Evolutionary conservation across 192 early-diverging fungal species (phyloP).

Genomic region (Bifiguratus adelaidae): DNA sequence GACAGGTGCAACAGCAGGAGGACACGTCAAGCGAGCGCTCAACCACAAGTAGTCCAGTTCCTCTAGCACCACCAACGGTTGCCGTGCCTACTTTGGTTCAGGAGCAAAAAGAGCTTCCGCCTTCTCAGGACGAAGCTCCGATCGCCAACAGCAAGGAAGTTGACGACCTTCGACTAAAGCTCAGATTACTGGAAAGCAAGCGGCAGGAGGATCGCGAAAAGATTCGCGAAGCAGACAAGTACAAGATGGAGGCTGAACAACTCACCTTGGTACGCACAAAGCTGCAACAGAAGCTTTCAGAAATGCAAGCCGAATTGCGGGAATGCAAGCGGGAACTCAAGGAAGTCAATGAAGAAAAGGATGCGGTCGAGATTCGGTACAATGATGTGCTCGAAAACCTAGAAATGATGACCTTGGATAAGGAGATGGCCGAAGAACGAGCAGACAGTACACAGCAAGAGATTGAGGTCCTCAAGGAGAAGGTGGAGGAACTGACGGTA

Average conservation of each 20-base stretch:
- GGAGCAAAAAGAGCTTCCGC: too few species aligned
- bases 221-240: constrained; percentile 58
- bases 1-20: too few species aligned
- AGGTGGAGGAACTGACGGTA: constrained; percentile 64
- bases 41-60: too few species aligned
- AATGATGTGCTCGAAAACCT: constrained; percentile 64
- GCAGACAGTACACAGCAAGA: constrained; percentile 70
- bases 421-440: constrained; percentile 85
- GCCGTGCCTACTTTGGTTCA: too few species aligned
- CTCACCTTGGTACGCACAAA: constrained; percentile 52
- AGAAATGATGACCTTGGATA: constrained; percentile 83
- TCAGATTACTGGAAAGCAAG: constrained; percentile 68
- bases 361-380: constrained; percentile 53
- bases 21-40: too few species aligned
- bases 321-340: constrained; percentile 47
- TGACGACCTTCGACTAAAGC: constrained; percentile 71
- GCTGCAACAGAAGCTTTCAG: constrained; percentile 54
- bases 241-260: constrained; percentile 64
- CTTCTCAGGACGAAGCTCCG: too few species aligned
- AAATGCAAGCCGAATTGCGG: constrained; percentile 64
- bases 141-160: too few species aligned
- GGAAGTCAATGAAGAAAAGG: constrained; percentile 45
- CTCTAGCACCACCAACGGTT: too few species aligned
- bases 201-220: constrained; percentile 70
- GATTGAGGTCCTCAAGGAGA: constrained; percentile 58